Conservation (phyloP, 192 early-diverging fungal species). For the Dimargaris verticillata region DNA sequence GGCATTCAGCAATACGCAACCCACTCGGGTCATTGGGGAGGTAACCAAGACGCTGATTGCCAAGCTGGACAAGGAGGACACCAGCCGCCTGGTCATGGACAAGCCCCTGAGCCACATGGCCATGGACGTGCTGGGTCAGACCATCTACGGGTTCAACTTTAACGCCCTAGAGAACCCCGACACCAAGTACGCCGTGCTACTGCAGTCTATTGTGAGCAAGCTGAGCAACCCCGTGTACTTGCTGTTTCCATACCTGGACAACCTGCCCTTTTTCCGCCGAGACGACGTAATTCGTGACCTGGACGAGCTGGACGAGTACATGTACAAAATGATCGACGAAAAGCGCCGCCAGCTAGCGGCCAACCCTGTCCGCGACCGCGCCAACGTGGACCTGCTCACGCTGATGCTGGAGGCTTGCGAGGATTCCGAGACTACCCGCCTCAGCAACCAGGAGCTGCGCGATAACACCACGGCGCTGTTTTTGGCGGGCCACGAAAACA, state of each 20-base stretch:
- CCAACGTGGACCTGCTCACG: slow-evolving; percentile 28
- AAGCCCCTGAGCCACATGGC: slow-evolving; percentile 25
- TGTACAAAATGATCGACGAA: slow-evolving; percentile 23
- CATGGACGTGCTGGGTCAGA: slow-evolving; percentile 37
- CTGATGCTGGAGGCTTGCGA: slow-evolving; percentile 37
- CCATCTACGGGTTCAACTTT: slow-evolving; percentile 37
- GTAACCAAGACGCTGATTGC: slow-evolving; percentile 9
- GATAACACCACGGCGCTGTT: slow-evolving; percentile 36
- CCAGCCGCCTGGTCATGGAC: slow-evolving; percentile 16
- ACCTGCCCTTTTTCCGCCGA: slow-evolving; percentile 11
- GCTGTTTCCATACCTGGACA: slow-evolving; percentile 34
- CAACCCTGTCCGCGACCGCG: slow-evolving; percentile 18
- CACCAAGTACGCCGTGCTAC: slow-evolving; percentile 26
- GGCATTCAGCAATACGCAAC: slow-evolving; percentile 28
- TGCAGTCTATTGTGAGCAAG: slow-evolving; percentile 25
- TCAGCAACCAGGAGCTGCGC: slow-evolving; percentile 23
- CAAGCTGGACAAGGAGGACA: slow-evolving; percentile 16
- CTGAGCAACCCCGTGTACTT: slow-evolving; percentile 29
- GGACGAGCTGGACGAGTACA: slow-evolving; percentile 13
- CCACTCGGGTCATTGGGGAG: slow-evolving; percentile 13
- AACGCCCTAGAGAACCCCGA: slow-evolving; percentile 24
- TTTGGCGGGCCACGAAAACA: slow-evolving; percentile 39
- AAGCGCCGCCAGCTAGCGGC: slow-evolving; percentile 18
- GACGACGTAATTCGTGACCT: slow-evolving; percentile 4
- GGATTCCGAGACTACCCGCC: slow-evolving; percentile 14